Evolutionary conservation across 2,329 filamentous ascomycete species (phyloP), one percentile per base, ranked within the genome.

Genomic region (Diplodia scrobiculata): DNA sequence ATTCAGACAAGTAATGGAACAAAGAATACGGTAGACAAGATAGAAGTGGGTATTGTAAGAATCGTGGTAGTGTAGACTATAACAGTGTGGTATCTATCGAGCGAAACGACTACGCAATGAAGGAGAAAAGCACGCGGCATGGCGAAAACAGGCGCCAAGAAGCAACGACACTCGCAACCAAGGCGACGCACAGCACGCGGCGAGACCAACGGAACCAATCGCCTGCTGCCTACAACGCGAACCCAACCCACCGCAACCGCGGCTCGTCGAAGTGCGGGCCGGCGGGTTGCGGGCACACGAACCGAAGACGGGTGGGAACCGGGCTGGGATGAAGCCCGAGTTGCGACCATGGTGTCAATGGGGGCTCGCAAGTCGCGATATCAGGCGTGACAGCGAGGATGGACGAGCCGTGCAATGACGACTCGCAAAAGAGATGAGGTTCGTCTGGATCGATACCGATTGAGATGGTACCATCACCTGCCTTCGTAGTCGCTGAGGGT

Each of bases 61-160:
- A 59, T 29, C 10, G 54, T 38, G 54, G 54, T 19, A 4, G 47
- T 29, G 36, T 36, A 47, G 19, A 34, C n/a, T 47, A 62, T 50
- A 62, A 62, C 58, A 62, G 34, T 62, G 58, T 62, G 58, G 58
- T 62, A 62, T 62, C 58, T 62, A 62, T 62, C 58, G 58, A 50
- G 58, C 45, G 58, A 62, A 62, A 29, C n/a, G 45, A 62, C n/a
- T 14, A 50, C 45, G 58, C n/a, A 21, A 47, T 14, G 13, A 11
- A 10, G 29, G 29, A 50, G 45, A 21, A 47, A 48, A 19, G 41
- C 17, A 50, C 21, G 27, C 11, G 25, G 58, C 11, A 62, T n/a
- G 21, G n/a, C 13, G n/a, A 34, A 50, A 50, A 50, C 36, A 32
- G 14, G 25, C 9, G 32, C 25, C 17, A 10, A 29, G 25, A 36